Base-by-base conservation (phyloP, 495 filamentous ascomycete species). In the Darksidea phi region DNA sequence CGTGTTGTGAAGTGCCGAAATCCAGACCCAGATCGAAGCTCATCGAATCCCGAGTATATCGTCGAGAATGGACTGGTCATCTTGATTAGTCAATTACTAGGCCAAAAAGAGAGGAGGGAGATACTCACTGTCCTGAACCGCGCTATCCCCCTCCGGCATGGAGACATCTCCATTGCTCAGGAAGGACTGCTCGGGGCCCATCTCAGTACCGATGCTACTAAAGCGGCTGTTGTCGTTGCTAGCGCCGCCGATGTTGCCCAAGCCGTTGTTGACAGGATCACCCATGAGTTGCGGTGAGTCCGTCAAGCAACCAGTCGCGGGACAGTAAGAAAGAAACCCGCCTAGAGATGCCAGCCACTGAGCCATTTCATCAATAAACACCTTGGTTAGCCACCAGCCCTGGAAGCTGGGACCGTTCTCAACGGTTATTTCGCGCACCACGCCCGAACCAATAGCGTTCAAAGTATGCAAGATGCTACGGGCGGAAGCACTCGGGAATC, bases 311-410 rank as follows among this genome's bases (percentile, higher is more conserved):
- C 51, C 63, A 53, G 10, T 57, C 47, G n/a, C 49, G 61, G 69
- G 65, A 26, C 28, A 48, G 56, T 85, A 82, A 47, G 84, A 82
- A 79, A 97, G 84, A 71, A 97, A 97, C 0, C 94, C 94, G 18
- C 94, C 94, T 56, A 91, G 87, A 67, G 96, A 91, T 0, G 90
- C 92, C 65, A 95, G 79, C 83, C 94, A 97, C 37, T 86, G 76
- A 67, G 91, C 84, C 91, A 95, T 95, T 74, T 97, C 94, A 71
- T 97, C 93, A 53, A 98, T 83, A 79, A 91, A 98, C 52, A 92
- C 90, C 71, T 97, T 96, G n/a, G 90, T 91, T 54, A 96, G 88
- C 91, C 94, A 97, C 94, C 94, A 98, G 1, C 89, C 86, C 13
- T 90, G 90, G 69, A 96, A 98, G 67, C 89, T 95, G 59, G 85